Conservation (phyloP, 225 moss, liverwort and hornwort species). For the Marchantia paleacea region DNA sequence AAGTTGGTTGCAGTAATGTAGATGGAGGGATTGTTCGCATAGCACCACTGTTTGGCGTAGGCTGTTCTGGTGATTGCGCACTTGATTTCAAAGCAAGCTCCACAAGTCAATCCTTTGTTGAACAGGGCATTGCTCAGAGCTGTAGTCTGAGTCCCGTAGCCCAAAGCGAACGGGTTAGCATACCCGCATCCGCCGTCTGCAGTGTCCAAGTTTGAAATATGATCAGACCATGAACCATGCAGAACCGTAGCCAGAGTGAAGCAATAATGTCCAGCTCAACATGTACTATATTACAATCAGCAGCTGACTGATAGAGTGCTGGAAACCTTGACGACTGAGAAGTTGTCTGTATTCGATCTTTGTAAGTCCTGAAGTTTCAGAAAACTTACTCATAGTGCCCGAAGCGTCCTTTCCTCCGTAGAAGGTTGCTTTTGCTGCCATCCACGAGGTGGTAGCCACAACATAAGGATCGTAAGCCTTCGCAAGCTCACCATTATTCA, state of each 20-base stretch:
- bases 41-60: slow-evolving; percentile 41
- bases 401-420: slow-evolving; percentile 18
- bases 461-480: slow-evolving; percentile 8
- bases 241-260: too few species aligned
- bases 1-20: slow-evolving; percentile 41
- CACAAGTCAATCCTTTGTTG: slow-evolving; percentile 37
- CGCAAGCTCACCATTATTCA: not conserved
- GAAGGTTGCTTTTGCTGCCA: slow-evolving; percentile 5
- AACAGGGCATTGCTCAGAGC: slow-evolving; percentile 33
- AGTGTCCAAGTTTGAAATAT: not conserved
- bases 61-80: slow-evolving; percentile 28
- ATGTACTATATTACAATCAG: too few species aligned
- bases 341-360: too few species aligned
- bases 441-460: slow-evolving; percentile 1
- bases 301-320: too few species aligned
- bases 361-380: too few species aligned
- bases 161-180: slow-evolving; percentile 30
- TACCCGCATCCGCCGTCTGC: slow-evolving; percentile 44
- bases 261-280: too few species aligned
- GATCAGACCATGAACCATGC: too few species aligned
- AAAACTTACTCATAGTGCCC: slow-evolving; percentile 19
- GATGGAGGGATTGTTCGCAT: slow-evolving; percentile 19
- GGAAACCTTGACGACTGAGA: too few species aligned
- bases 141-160: slow-evolving; percentile 38
- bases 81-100: slow-evolving; percentile 39